A percentile compares a stretch with the other conserved stretches of the same genome.
phyloP scores from a whole-genome alignment of 805 yeast genomes.

The Suhomyces canberraensis region DNA sequence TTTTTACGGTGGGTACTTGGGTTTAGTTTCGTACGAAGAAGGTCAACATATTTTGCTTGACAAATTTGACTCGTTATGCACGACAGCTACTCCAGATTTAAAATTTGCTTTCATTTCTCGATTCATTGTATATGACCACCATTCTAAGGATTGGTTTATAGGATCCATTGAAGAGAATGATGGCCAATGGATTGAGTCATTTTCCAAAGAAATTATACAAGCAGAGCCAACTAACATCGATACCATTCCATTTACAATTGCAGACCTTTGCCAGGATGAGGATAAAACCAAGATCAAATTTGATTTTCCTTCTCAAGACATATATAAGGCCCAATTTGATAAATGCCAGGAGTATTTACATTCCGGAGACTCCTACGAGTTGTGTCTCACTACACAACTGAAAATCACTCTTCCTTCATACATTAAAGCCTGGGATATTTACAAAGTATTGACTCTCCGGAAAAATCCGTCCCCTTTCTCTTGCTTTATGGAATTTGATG shows the following conservation, averaged over 20 bases:
- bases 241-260: constrained; percentile 22
- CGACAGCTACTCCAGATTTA: constrained; percentile 59
- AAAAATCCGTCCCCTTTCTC: constrained; percentile 93
- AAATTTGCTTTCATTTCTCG: constrained; percentile 70
- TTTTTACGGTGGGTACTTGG: constrained; percentile 89
- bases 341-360: constrained; percentile 65
- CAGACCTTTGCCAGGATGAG: constrained; percentile 20
- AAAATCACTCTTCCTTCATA: constrained; percentile 48
- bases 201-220: constrained; percentile 10
- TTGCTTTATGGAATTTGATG: constrained; percentile 68
- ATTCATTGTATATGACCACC: constrained; percentile 53
- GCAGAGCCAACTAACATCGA: constrained; percentile 14
- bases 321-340: constrained; percentile 54
- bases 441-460: constrained; percentile 58
- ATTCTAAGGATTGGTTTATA: constrained; percentile 43
- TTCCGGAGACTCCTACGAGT: constrained; percentile 89
- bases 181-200: constrained; percentile 39
- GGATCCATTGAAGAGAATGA: constrained; percentile 43
- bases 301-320: constrained; percentile 49
- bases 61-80: constrained; percentile 37
- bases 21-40: constrained; percentile 85
- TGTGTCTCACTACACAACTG: constrained; percentile 82
- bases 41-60: constrained; percentile 49
- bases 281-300: constrained; percentile 29
- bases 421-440: constrained; percentile 72